phyloP scores from a whole-genome alignment of 768 basidiomycete genomes.

The Mycena latifolia region DNA sequence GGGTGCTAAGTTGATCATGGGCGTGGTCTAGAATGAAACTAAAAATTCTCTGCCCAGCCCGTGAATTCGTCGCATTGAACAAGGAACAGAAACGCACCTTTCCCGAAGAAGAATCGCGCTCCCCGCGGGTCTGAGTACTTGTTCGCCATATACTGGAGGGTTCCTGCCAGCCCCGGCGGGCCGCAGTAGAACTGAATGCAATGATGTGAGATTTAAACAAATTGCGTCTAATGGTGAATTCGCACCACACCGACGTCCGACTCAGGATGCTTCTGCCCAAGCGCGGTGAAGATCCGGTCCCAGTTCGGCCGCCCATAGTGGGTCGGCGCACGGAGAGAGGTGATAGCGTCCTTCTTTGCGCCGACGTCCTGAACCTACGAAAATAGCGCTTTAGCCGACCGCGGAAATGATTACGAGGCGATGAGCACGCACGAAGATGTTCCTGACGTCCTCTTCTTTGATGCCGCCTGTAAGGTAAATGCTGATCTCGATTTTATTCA shows the following conservation, averaged over 20 bases:
- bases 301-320: conserved; percentile 94
- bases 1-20: no score
- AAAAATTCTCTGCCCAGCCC: conserved; percentile 22
- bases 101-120: conserved; percentile 76
- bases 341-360: conserved; percentile 93
- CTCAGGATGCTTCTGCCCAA: conserved; percentile 86
- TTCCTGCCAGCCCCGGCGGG: conserved; percentile 61
- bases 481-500: conserved; percentile 91
- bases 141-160: conserved; percentile 69
- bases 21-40: no score
- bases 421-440: conserved; percentile 77
- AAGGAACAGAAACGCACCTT: conserved; percentile 55
- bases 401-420: background rate
- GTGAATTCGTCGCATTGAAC: background rate
- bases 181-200: conserved; percentile 68
- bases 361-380: conserved; percentile 87
- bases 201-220: background rate
- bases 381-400: conserved; percentile 1
- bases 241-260: conserved; percentile 91
- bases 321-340: conserved; percentile 89
- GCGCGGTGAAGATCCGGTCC: conserved; percentile 79
- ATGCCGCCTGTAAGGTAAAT: conserved; percentile 94
- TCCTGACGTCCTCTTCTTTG: conserved; percentile 93
- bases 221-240: conserved; percentile 23
- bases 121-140: conserved; percentile 69